These are phyloP conservation scores for Alternaria brassicicola DNA, from an alignment of 2,329 filamentous ascomycete species.

Conservation along the genomic window DNA sequence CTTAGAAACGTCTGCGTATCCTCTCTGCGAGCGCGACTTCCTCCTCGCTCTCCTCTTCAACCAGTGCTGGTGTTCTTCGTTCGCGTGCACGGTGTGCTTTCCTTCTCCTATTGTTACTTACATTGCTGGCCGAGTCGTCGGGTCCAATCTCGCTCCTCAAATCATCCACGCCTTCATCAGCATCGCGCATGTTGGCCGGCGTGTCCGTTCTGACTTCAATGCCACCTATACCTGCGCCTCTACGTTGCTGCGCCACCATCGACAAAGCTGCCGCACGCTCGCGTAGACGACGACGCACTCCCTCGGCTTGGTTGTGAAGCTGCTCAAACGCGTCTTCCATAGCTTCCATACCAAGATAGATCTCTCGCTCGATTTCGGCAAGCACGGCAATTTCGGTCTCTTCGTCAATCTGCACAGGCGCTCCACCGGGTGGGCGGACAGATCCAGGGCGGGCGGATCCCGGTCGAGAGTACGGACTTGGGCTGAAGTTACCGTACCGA, in stretches of 20 bases:
- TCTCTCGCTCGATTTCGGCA: constrained; percentile 90
- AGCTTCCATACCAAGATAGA: constrained; percentile 91
- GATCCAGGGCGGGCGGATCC: constrained; percentile 32
- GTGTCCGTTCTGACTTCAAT: constrained; percentile 56
- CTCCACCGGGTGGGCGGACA: constrained; percentile 53
- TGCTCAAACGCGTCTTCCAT: constrained; percentile 93
- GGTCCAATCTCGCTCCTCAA: constrained; percentile 65
- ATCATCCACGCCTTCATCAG: constrained; percentile 49
- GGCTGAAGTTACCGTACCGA: constrained; percentile 45
- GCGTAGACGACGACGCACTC: constrained; percentile 76
- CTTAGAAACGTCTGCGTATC: constrained; percentile 34
- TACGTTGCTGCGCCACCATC: constrained; percentile 64
- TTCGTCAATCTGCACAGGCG: constrained; percentile 86
- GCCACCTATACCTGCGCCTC: constrained; percentile 54
- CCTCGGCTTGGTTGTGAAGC: constrained; percentile 83
- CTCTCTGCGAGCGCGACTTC: constrained; percentile 36
- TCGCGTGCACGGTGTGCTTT: constrained; percentile 71
- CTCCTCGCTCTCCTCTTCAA: constrained; percentile 60
- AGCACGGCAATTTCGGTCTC: constrained; percentile 90
- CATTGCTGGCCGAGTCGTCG: constrained; percentile 82
- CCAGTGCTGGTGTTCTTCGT: constrained; percentile 72
- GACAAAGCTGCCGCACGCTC: constrained; percentile 82
- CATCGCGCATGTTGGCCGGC: constrained; percentile 50
- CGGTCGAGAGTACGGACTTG: constrained; percentile 24
- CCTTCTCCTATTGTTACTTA: constrained; percentile 71